phyloP scores from a whole-genome alignment of 805 yeast genomes.

The Cyberlindnera mycetangii region DNA sequence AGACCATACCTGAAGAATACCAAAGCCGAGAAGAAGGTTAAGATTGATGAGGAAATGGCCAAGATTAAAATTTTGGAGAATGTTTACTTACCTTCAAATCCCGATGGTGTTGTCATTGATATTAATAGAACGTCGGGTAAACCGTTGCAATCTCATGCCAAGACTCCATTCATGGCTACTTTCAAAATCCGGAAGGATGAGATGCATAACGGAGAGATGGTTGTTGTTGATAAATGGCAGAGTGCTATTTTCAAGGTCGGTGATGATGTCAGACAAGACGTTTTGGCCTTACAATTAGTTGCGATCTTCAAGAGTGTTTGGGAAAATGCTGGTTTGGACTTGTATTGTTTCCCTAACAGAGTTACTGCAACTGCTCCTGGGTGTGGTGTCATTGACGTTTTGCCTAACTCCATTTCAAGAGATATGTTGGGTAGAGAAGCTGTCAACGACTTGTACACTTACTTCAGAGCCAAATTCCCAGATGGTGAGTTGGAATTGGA shows the following conservation, averaged over 20 bases:
- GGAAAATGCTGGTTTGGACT: slow-evolving; percentile 83
- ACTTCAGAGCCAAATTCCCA: slow-evolving; percentile 88
- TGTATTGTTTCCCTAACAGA: slow-evolving; percentile 88
- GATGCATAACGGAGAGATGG: slow-evolving; percentile 37
- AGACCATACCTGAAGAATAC: slow-evolving; percentile 92
- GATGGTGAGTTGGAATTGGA: slow-evolving; percentile 93
- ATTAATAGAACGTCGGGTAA: slow-evolving; percentile 89
- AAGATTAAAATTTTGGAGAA: slow-evolving; percentile 69
- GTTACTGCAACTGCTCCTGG: slow-evolving; percentile 99
- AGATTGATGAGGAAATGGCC: slow-evolving; percentile 95
- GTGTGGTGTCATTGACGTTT: slow-evolving; percentile 97
- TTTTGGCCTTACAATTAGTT: slow-evolving; percentile 86
- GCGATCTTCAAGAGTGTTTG: slow-evolving; percentile 90
- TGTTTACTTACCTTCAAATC: slow-evolving; percentile 93
- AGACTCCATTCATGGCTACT: slow-evolving; percentile 97
- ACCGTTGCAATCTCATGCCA: slow-evolving; percentile 97
- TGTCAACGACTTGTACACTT: slow-evolving; percentile 92
- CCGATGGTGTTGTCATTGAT: slow-evolving; percentile 91
- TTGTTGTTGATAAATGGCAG: slow-evolving; percentile 70
- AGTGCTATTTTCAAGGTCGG: slow-evolving; percentile 98
- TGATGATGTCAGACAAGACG: slow-evolving; percentile 98
- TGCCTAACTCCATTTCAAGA: slow-evolving; percentile 92
- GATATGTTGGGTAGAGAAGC: slow-evolving; percentile 99
- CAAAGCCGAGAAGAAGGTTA: slow-evolving; percentile 93
- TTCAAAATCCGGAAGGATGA: slow-evolving; percentile 73